Conservation (phyloP, 2,329 filamentous ascomycete genomes). For the Aureobasidium lini region DNA sequence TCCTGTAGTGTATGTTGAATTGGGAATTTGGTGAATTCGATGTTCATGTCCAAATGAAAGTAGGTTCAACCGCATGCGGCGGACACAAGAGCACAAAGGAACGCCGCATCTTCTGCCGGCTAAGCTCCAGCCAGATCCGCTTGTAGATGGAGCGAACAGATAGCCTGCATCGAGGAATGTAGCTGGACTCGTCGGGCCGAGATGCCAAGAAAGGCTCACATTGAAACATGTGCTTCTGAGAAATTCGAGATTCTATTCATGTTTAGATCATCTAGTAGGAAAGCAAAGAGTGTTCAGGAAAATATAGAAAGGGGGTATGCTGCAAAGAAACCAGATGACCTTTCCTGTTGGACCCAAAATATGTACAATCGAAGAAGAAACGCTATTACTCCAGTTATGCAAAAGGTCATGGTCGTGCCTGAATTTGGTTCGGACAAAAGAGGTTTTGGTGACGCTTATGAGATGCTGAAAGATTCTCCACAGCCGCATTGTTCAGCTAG, state of each 20-base stretch:
- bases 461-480: conserved; percentile 78
- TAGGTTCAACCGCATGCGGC: no score
- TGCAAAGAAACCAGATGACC: neutral
- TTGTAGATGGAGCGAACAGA: no score
- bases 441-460: conserved; percentile 22
- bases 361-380: conserved; percentile 4
- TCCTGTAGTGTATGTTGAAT: no score
- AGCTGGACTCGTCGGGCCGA: no score
- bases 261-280: neutral
- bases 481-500: conserved; percentile 92
- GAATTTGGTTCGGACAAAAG: neutral
- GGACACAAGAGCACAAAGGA: no score
- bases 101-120: no score
- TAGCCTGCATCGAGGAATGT: no score
- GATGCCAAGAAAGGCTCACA: neutral
- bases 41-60: no score
- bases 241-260: neutral
- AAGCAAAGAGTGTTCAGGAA: neutral
- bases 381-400: conserved; percentile 7
- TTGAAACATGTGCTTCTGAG: neutral
- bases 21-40: no score
- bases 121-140: no score
- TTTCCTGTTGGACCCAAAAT: neutral
- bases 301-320: neutral
- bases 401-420: neutral